Evolutionary conservation across 371 early-diverging fungal genomes (phyloP).

Genomic region (Synchytrium microbalum): DNA sequence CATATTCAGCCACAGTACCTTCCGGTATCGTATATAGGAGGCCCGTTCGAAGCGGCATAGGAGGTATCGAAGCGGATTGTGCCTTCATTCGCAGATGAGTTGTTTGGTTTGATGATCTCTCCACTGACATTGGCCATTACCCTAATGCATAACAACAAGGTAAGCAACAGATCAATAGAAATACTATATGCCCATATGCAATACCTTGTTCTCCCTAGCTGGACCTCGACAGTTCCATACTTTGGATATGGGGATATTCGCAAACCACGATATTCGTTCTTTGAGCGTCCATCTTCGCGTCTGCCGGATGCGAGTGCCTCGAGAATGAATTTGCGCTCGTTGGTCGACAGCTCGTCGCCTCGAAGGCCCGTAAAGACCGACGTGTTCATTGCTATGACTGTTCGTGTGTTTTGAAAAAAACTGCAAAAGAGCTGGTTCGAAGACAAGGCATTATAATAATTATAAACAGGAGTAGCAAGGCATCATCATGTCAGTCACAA

Average conservation of each 20-base stretch:
- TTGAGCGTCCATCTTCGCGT: conserved; percentile 74
- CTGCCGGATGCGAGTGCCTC: conserved; percentile 54
- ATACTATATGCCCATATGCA: background rate
- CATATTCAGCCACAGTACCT: background rate
- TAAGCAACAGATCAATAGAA: background rate
- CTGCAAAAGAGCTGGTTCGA: background rate
- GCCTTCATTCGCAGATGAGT: conserved; percentile 80
- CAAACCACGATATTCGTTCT: conserved; percentile 64
- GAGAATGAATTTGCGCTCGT: conserved; percentile 49
- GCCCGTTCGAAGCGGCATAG: conserved; percentile 78
- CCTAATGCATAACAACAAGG: conserved; percentile 28
- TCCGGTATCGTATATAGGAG: conserved; percentile 42
- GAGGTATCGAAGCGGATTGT: conserved; percentile 71
- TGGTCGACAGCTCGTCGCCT: no score
- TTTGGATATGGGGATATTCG: conserved; percentile 61
- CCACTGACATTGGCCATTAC: conserved; percentile 77
- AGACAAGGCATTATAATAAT: background rate
- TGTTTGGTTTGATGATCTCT: conserved; percentile 76
- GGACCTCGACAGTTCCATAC: conserved; percentile 69
- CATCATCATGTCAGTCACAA: background rate
- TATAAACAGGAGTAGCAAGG: background rate
- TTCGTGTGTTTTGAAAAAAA: no score
- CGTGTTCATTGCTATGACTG: no score
- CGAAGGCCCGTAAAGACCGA: no score
- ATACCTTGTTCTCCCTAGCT: conserved; percentile 72